Conservation (phyloP, 352 stramenopile genomes). For the Phytopythium vexans region DNA sequence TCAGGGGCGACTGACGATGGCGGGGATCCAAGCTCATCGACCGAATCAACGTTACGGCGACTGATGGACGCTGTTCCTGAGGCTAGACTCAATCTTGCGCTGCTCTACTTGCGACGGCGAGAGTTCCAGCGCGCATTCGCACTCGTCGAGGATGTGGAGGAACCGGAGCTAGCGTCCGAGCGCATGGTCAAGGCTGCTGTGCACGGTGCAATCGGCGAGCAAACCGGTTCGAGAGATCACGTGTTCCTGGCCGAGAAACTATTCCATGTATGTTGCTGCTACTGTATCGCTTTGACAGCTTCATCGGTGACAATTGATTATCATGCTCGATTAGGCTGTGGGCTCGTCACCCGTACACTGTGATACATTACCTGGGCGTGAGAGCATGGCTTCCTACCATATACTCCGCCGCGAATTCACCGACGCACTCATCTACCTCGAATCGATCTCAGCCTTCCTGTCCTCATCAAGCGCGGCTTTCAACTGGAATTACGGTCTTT, state of each 20-base stretch:
- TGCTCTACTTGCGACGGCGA: conserved; percentile 44
- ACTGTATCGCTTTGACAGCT: not conserved
- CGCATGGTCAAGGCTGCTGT: conserved; percentile 58
- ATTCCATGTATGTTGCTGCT: conserved; percentile 33
- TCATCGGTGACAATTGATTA: not conserved
- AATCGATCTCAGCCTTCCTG: conserved; percentile 58
- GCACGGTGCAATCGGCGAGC: conserved; percentile 55
- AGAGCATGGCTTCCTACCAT: conserved; percentile 72
- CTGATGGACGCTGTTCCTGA: conserved; percentile 13
- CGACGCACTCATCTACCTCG: conserved; percentile 67
- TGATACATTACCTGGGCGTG: conserved; percentile 65
- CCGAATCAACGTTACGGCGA: not conserved
- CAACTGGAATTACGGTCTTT: conserved; percentile 80
- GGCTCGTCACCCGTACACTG: conserved; percentile 39
- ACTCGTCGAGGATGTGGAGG: conserved; percentile 56
- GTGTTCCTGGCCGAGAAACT: conserved; percentile 73
- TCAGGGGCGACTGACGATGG: conserved; percentile 1
- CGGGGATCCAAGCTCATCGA: not conserved
- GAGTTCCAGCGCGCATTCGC: conserved; percentile 51
- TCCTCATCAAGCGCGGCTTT: conserved; percentile 30
- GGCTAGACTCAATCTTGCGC: conserved; percentile 49
- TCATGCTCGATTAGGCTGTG: conserved; percentile 20
- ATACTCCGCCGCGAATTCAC: conserved; percentile 62
- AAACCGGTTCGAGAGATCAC: conserved; percentile 58
- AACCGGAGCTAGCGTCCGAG: conserved; percentile 47